Evolutionary conservation across 164 flowering plant species (phyloP).

Genomic region (Amborella trichopoda): DNA sequence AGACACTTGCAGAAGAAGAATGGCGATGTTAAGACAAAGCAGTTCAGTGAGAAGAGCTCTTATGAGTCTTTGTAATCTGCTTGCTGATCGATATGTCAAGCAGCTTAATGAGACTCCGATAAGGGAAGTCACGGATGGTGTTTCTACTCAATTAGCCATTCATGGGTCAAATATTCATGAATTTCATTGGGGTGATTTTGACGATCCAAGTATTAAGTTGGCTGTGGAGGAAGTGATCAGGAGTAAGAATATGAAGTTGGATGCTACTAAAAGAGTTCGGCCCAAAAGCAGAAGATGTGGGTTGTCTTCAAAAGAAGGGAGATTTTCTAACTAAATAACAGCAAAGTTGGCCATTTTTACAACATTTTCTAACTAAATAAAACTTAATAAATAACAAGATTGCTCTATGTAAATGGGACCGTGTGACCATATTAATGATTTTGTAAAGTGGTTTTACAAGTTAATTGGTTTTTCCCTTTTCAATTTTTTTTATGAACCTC

Average conservation of each 20-base stretch:
- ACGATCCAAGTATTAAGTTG: constrained; percentile 27
- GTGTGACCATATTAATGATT: too few relatives aligned
- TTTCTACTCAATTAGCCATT: constrained; percentile 4
- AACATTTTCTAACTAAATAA: too few relatives aligned
- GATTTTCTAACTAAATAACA: too few relatives aligned
- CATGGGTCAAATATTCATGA: constrained; percentile 7
- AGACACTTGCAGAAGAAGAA: constrained; percentile 51
- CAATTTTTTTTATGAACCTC: too few relatives aligned
- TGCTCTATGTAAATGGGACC: too few relatives aligned
- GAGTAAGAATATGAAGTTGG: constrained; percentile 37
- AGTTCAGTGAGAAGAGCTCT: constrained; percentile 40
- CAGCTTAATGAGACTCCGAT: constrained; percentile 15
- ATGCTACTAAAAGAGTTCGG: constrained; percentile 21
- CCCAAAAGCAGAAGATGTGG: too few relatives aligned
- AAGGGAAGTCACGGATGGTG: constrained; percentile 6
- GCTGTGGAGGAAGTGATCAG: constrained; percentile 60
- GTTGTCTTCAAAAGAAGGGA: too few relatives aligned
- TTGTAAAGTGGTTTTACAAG: too few relatives aligned
- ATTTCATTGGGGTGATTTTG: constrained; percentile 75
- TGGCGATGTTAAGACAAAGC: constrained; percentile 36
- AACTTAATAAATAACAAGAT: too few relatives aligned
- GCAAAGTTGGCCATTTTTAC: too few relatives aligned
- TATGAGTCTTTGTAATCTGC: constrained; percentile 63
- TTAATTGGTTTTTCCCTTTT: too few relatives aligned
- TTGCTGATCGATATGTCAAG: constrained; percentile 51